Base-by-base conservation (phyloP, 2,329 filamentous ascomycete genomes). In the Ceratocystis papillata region DNA sequence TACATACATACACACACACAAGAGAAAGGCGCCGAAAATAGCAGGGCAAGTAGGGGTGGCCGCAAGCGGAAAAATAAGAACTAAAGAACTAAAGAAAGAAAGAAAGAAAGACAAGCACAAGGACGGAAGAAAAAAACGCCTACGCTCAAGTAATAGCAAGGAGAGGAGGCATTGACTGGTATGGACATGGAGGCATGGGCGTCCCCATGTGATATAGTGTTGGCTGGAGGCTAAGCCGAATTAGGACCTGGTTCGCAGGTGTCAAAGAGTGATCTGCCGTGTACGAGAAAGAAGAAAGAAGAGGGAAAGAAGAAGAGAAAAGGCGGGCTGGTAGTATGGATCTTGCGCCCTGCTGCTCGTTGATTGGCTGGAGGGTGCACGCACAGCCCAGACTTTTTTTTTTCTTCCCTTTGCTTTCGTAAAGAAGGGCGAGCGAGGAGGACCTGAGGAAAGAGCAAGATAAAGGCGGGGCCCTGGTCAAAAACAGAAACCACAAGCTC, bases 191-290 rank as follows among this genome's bases (percentile, higher is more conserved):
- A 41, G 37, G 37, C 37, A 41, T 41, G 37, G 37, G 37, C 37
- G 37, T 12, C 37, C 37, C 53, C 28, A 57, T 57, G 53, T 57
- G 53, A 57, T 33, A 57, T 15, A 10, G 5, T 15, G 8, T 25
- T 57, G 53, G 25, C 10, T 59, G 28, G 20, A 30, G 15, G 48
- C 48, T 53, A 53, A 28, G 48, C 48, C 48, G 0, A 53, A 28
- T 53, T 28, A 25, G 22, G 25, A 53, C 48, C 20, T 15, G 20
- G 48, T 28, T 41, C 8, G 48, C 48, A 17, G 55, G 55, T 59
- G 55, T 59, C 55, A 59, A 59, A 20, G 55, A 5, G 17, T 30
- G 55, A 59, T 59, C 55, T 59, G 55, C 28, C 55, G 28, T 59
- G 55, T 59, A 59, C 55, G 55, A 59, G 55, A 57, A 45, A 45